Base-by-base conservation (phyloP, 768 basidiomycete species). In the Atractiella rhizophila region DNA sequence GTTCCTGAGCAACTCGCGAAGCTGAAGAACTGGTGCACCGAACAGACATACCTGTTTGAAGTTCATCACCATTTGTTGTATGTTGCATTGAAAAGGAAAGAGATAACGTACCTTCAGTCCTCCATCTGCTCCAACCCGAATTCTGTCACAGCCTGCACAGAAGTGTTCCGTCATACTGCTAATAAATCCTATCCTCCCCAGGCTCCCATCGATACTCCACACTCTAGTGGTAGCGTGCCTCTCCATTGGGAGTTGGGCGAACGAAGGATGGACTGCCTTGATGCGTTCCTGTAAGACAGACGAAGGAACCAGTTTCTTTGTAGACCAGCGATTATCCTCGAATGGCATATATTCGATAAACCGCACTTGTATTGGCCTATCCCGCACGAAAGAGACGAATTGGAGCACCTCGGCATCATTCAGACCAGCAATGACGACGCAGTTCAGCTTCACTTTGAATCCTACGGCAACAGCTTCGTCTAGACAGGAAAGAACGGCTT, bases 261-360 rank as follows among this genome's bases (percentile, higher is more conserved):
- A 57, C 9, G 48, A 51, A 4, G 73, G 68, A 50, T 79, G 63
- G 16, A 53, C 56, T 8, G 45, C 50, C 32, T 56, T 58, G 23
- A 82, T 69, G 4, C 54, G 55, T 13, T 62, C 55, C 35, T 83
- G 58, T 28, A 83, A 58, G 21, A 72, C 67, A 16, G 66, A 57
- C 2, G 81, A 81, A 5, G 76, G 70, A 4, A 85, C 64, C 71
- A 86, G 79, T 56, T 81, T 83, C 59, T 51, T 69, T 69, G 54
- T 76, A 67, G 50, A 49, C 82, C 82, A 86, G 54, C 74, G 70
- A 49, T 86, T 48, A 76, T 76, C 82, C 49, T 72, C 75, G 56
- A 88, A 88, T 10, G 82, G 80, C 83, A 88, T 86, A 54, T 78
- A 86, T 57, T 85, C 81, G 43, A 85, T 86, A 57, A 86, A 82